phyloP scores from a whole-genome alignment of 1,284 basidiomycete genomes.

The Anthracocystis walkeri region DNA sequence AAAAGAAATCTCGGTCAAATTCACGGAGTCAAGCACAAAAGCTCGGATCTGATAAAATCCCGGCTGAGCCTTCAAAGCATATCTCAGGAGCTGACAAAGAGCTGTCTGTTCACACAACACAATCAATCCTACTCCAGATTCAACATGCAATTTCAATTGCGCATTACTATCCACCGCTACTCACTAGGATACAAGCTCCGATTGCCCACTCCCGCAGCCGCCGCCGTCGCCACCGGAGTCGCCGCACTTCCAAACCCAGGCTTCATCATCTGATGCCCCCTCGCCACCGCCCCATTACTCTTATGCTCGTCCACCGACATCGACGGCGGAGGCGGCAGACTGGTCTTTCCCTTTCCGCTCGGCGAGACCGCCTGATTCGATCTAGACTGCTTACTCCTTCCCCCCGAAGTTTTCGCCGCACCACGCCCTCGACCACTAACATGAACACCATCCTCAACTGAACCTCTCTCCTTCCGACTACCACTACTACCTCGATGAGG shows the following conservation, averaged over 20 bases:
- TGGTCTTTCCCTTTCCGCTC: constrained; percentile 18
- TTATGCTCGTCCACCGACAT: constrained; percentile 25
- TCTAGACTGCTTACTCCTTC: constrained; percentile 32
- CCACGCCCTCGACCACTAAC: constrained; percentile 29
- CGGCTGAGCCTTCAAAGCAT: too few relatives aligned
- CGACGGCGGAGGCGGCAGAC: constrained; percentile 38
- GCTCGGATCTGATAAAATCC: constrained; percentile 23
- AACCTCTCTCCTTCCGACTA: constrained; percentile 28
- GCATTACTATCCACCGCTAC: background rate
- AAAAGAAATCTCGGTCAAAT: constrained; percentile 22
- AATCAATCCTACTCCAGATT: background rate
- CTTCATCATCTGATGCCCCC: constrained; percentile 2
- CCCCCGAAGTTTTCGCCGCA: constrained; percentile 19
- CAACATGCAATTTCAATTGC: constrained; percentile 1
- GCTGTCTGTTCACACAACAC: background rate
- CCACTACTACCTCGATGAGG: constrained; percentile 34
- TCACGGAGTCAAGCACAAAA: constrained; percentile 7
- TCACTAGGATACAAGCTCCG: constrained; percentile 30
- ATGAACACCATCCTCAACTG: constrained; percentile 24
- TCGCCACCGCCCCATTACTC: too few relatives aligned
- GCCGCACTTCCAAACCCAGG: constrained; percentile 14
- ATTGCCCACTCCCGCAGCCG: constrained; percentile 27
- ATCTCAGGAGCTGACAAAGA: background rate
- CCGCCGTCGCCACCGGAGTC: constrained; percentile 34
- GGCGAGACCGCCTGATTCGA: constrained; percentile 21